phyloP scores from a whole-genome alignment of 768 basidiomycete species.

The Termitomyces sp. region DNA sequence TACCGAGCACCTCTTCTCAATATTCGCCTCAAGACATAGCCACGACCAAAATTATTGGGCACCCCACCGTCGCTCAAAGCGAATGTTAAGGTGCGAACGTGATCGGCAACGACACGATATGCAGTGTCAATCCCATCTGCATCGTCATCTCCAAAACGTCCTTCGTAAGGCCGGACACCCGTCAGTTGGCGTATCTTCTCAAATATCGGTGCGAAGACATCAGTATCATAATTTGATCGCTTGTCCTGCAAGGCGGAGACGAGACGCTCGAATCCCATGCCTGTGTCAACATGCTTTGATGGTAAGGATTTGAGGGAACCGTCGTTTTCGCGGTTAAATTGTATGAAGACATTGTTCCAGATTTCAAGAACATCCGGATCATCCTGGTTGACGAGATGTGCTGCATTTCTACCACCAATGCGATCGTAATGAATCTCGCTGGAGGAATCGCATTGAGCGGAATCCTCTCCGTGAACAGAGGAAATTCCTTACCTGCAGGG shows the following conservation, averaged over 20 bases:
- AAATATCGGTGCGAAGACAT: conserved; percentile 90
- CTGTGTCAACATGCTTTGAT: conserved; percentile 95
- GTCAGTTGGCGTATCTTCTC: conserved; percentile 82
- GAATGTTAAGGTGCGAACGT: conserved; percentile 91
- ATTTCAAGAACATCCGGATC: conserved; percentile 97
- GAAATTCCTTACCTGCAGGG: conserved; percentile 69
- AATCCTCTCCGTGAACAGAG: not conserved
- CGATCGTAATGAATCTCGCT: conserved; percentile 97
- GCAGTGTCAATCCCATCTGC: conserved; percentile 94
- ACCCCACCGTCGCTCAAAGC: conserved; percentile 96
- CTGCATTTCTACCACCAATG: conserved; percentile 95
- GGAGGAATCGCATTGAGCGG: not conserved
- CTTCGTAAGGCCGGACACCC: conserved; percentile 80
- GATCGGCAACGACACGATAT: conserved; percentile 95
- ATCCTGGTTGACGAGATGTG: conserved; percentile 90
- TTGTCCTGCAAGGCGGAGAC: conserved; percentile 92
- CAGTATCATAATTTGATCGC: conserved; percentile 96
- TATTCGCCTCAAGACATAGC: conserved; percentile 95
- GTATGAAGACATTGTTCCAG: conserved; percentile 99
- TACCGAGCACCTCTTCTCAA: conserved; percentile 92
- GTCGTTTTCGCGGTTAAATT: conserved; percentile 93
- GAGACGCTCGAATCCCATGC: conserved; percentile 98
- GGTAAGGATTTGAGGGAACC: conserved; percentile 78
- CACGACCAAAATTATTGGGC: conserved; percentile 93
- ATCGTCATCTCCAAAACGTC: conserved; percentile 95